A percentile compares a stretch with the other conserved stretches of the same genome.
Conservation (phyloP, 2,329 filamentous ascomycete species). For the Ambrosiella xylebori region DNA sequence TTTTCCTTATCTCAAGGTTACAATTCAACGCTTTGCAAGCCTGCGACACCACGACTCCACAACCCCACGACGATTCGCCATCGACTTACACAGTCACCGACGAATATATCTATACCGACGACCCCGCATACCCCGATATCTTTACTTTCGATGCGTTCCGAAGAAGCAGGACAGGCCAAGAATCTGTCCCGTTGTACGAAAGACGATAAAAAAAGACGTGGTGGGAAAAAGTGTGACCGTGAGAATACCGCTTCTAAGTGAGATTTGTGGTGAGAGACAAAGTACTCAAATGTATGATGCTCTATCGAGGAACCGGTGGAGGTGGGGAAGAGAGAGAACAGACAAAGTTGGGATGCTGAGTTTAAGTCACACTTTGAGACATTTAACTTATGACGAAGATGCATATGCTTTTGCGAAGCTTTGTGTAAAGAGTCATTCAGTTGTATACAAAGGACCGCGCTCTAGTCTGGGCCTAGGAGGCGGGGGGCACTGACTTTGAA, state of each 20-base stretch:
- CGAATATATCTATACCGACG: neutral
- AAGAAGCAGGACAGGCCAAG: constrained; percentile 11
- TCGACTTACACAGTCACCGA: neutral
- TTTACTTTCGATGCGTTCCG: constrained; percentile 13
- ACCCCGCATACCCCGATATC: neutral
- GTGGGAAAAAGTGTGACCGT: constrained; percentile 2
- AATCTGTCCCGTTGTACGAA: constrained; percentile 12
- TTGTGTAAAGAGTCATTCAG: too few relatives aligned
- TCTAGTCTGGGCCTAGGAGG: too few relatives aligned
- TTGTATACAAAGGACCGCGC: too few relatives aligned
- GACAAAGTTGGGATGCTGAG: neutral
- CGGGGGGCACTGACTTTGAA: too few relatives aligned
- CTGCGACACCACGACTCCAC: too few relatives aligned
- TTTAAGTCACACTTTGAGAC: neutral
- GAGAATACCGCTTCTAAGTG: neutral
- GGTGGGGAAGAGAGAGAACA: neutral
- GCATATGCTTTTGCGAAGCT: too few relatives aligned
- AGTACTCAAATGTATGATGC: neutral
- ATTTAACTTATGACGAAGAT: too few relatives aligned
- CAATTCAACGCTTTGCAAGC: too few relatives aligned
- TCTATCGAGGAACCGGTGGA: neutral
- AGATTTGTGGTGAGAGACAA: neutral
- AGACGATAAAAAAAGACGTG: constrained; percentile 3
- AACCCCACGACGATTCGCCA: neutral
- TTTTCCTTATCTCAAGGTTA: too few relatives aligned